A percentile compares a stretch with the other conserved stretches of the same genome.
Conservation (phyloP, 2,329 filamentous ascomycete species). For the Teratosphaeriaceae sp. region DNA sequence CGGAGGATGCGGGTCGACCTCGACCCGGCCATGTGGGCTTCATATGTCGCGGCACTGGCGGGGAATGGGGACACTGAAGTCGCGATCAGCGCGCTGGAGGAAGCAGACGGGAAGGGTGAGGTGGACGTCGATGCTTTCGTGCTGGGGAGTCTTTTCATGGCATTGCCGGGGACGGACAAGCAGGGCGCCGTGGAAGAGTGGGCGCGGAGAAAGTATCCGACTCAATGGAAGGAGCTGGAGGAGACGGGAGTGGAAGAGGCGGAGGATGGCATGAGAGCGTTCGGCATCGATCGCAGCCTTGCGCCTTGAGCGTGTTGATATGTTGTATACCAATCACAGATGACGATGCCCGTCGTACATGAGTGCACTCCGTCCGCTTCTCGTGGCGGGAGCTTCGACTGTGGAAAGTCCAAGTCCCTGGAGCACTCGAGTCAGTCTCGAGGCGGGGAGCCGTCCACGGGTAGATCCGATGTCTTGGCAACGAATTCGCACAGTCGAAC, state of each 20-base stretch:
- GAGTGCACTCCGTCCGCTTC: no score
- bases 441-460: no score
- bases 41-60: slow-evolving; percentile 70
- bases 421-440: no score
- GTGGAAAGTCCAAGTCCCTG: not conserved
- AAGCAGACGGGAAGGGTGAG: slow-evolving; percentile 61
- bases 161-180: slow-evolving; percentile 51
- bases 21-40: slow-evolving; percentile 63
- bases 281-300: slow-evolving; percentile 13
- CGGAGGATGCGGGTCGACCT: slow-evolving; percentile 71
- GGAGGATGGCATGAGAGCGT: slow-evolving; percentile 10
- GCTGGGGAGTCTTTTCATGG: slow-evolving; percentile 76
- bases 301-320: slow-evolving; percentile 11
- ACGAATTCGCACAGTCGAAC: not conserved
- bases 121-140: slow-evolving; percentile 61
- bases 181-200: slow-evolving; percentile 68
- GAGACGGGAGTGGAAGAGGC: slow-evolving; percentile 36
- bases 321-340: not conserved
- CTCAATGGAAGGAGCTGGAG: slow-evolving; percentile 61
- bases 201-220: slow-evolving; percentile 62
- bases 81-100: slow-evolving; percentile 58
- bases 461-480: no score
- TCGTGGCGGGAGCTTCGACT: no score
- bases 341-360: not conserved
- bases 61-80: slow-evolving; percentile 65